A percentile compares a stretch with the other conserved stretches of the same genome.
These are phyloP conservation scores for Agastache rugosa DNA, from an alignment of 257 asterid species.

Conservation along the genomic window DNA sequence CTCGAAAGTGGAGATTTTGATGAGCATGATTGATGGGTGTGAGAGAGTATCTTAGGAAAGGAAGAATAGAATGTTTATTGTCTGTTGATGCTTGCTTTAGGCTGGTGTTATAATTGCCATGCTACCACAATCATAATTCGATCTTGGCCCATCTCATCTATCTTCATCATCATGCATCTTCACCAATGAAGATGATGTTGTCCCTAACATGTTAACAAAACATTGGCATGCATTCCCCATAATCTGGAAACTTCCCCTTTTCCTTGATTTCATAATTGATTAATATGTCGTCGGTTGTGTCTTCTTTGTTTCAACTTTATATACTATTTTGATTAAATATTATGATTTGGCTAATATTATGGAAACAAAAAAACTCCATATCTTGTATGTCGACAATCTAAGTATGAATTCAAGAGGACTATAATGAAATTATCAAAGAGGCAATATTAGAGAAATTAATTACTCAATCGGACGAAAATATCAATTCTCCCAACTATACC, in stretches of 20 bases:
- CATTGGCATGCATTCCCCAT: conserved; percentile 16
- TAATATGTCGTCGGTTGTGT: too few species aligned
- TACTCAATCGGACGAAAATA: too few species aligned
- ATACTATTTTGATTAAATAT: too few species aligned
- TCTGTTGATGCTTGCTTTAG: conserved; percentile 1
- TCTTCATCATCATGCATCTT: neutral
- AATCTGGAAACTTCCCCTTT: conserved; percentile 1
- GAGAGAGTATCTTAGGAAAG: neutral
- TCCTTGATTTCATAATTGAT: too few species aligned
- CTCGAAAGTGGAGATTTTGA: neutral
- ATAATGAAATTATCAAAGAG: too few species aligned
- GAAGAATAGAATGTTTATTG: conserved; percentile 10
- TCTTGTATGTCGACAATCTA: too few species aligned
- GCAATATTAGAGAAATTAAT: too few species aligned
- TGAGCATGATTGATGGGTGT: neutral
- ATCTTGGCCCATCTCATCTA: conserved; percentile 6
- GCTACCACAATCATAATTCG: conserved; percentile 3
- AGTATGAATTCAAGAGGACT: too few species aligned
- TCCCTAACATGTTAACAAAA: neutral
- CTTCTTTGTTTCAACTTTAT: too few species aligned
- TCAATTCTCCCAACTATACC: too few species aligned
- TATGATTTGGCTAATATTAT: too few species aligned
- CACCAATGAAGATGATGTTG: neutral
- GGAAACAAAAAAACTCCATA: too few species aligned
- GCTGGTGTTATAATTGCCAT: conserved; percentile 15